Conservation (phyloP, 768 basidiomycete genomes). For the Boletus huronensis region DNA sequence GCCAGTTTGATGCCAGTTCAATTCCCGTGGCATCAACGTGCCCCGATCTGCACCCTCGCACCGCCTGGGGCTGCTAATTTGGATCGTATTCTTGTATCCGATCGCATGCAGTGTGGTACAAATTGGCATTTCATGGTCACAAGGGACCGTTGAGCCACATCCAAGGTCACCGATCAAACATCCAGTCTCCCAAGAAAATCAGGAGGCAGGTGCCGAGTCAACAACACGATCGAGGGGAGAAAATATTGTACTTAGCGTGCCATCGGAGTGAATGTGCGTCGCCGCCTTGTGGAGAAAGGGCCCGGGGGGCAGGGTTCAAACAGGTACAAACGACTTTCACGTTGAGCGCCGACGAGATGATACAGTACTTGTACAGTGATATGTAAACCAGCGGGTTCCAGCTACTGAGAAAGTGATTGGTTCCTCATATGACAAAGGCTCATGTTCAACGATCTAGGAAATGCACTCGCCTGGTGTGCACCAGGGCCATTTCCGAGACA, state of each 20-base stretch:
- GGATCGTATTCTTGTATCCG: conserved; percentile 2
- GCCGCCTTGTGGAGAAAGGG: background rate
- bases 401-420: background rate
- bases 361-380: background rate
- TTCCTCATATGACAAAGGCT: background rate
- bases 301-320: background rate
- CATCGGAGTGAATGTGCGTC: background rate
- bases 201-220: background rate
- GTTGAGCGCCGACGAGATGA: background rate
- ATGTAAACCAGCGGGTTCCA: background rate
- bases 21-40: conserved; percentile 13
- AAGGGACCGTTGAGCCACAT: background rate
- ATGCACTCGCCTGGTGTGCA: conserved; percentile 9
- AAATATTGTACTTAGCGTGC: background rate
- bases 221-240: background rate
- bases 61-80: conserved; percentile 11
- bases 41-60: conserved; percentile 17
- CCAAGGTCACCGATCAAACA: conserved; percentile 1
- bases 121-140: background rate
- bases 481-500: background rate
- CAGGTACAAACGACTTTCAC: background rate
- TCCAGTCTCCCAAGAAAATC: background rate
- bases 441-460: background rate
- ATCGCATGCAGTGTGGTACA: background rate
- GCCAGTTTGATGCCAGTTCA: conserved; percentile 8